These are phyloP conservation scores for Ophiocordyceps unilateralis DNA, from an alignment of 2,329 filamentous ascomycete species.

Conservation along the genomic window DNA sequence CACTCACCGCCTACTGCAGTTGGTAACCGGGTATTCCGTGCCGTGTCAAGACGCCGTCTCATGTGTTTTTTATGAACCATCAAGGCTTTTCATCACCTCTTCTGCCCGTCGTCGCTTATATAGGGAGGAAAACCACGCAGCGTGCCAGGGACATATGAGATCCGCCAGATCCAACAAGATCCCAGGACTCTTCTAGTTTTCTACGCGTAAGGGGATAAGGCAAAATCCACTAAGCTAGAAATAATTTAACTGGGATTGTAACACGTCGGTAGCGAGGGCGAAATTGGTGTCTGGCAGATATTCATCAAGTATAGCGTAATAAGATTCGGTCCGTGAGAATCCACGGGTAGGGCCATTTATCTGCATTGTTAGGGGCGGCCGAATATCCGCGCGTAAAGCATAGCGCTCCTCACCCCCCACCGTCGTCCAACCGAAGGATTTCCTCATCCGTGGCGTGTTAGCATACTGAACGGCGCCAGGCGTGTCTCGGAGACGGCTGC, in stretches of 20 bases:
- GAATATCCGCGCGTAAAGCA: background rate
- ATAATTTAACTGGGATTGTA: background rate
- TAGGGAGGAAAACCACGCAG: background rate
- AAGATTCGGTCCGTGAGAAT: background rate
- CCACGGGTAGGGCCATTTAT: background rate
- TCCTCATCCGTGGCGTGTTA: background rate
- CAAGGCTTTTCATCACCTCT: background rate
- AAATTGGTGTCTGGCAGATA: background rate
- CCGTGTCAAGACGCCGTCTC: no score
- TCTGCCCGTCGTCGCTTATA: background rate
- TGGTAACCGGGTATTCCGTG: no score
- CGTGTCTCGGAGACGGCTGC: background rate
- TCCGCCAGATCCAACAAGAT: conserved; percentile 1
- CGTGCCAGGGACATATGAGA: conserved; percentile 1
- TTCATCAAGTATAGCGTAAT: background rate
- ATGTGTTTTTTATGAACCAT: no score
- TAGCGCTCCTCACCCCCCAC: background rate
- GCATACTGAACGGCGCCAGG: background rate
- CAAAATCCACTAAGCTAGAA: conserved; percentile 1
- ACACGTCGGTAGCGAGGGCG: background rate
- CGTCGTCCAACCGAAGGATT: conserved; percentile 1
- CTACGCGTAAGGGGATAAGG: background rate
- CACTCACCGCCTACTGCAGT: no score
- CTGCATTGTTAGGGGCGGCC: background rate
- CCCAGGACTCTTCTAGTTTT: background rate